Evolutionary conservation across 1,284 basidiomycete genomes (phyloP).

Genomic region (Cutaneotrichosporon cutaneum): DNA sequence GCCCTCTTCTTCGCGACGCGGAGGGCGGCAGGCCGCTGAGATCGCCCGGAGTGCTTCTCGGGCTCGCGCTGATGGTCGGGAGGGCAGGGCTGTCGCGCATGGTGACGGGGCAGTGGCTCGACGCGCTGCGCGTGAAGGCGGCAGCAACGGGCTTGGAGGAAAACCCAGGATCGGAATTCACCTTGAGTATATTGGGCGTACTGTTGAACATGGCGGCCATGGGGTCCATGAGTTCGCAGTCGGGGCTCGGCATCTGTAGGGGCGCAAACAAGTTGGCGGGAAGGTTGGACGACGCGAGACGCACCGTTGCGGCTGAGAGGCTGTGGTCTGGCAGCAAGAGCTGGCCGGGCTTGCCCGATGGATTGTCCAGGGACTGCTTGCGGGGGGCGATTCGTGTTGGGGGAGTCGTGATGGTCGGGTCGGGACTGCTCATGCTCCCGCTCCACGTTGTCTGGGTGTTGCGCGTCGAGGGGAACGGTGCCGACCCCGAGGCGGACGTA

Average conservation of each 20-base stretch:
- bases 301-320: slow-evolving; percentile 74
- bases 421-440: not conserved
- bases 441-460: not conserved
- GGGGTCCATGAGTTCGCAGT: slow-evolving; percentile 80
- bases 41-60: slow-evolving; percentile 42
- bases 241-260: slow-evolving; percentile 76
- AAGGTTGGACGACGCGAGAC: slow-evolving; percentile 62
- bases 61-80: slow-evolving; percentile 46
- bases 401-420: not conserved
- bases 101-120: not conserved
- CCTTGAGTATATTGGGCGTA: not conserved
- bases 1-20: not conserved
- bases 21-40: not conserved
- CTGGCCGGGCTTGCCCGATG: not conserved
- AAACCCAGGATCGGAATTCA: not conserved
- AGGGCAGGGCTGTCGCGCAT: slow-evolving; percentile 12
- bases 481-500: not conserved
- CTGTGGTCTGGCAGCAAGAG: slow-evolving; percentile 19
- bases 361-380: not conserved
- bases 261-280: slow-evolving; percentile 55
- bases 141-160: not conserved
- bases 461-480: not conserved
- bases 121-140: not conserved
- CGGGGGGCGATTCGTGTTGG: not conserved
- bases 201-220: slow-evolving; percentile 55